These are phyloP conservation scores for Hordeum marinum DNA, from an alignment of 176 grass and related monocot genomes.

Conservation along the genomic window DNA sequence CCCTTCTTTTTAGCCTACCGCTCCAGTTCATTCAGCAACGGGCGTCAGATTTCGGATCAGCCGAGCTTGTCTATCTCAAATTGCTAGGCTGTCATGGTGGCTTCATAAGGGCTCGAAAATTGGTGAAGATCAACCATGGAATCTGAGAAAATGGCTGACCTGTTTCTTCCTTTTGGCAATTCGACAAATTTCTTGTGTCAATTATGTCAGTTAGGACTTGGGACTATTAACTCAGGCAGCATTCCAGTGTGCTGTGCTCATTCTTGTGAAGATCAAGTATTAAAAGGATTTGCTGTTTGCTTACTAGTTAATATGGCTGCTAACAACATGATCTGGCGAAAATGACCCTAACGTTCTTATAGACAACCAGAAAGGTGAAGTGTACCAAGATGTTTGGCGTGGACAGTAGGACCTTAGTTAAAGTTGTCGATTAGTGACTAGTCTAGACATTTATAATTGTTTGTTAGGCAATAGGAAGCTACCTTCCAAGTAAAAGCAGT, in stretches of 20 bases:
- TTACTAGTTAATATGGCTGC: not conserved
- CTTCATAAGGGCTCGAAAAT: not conserved
- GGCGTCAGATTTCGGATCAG: not conserved
- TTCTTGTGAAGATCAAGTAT: too few relatives aligned
- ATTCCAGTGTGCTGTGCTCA: too few relatives aligned
- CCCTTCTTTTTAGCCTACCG: not conserved
- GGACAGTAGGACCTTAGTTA: not conserved
- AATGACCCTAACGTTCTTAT: not conserved
- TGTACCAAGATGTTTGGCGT: not conserved
- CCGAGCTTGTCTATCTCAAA: not conserved
- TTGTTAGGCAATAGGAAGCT: not conserved
- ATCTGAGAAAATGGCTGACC: not conserved
- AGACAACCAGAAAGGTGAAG: not conserved
- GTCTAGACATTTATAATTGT: not conserved
- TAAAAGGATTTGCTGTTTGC: not conserved
- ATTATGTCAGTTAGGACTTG: not conserved
- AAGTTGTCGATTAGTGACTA: not conserved
- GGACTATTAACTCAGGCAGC: not conserved
- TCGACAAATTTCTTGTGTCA: not conserved
- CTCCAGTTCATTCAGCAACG: not conserved
- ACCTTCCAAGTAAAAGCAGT: not conserved
- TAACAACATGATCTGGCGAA: not conserved
- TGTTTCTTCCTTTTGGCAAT: not conserved
- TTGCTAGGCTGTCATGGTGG: not conserved
- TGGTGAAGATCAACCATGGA: not conserved